Percentiles rank a stretch among this genome's conserved stretches.
Conservation (phyloP, 108 stramenopile genomes). For the Pseudonitzschia multiseries region DNA sequence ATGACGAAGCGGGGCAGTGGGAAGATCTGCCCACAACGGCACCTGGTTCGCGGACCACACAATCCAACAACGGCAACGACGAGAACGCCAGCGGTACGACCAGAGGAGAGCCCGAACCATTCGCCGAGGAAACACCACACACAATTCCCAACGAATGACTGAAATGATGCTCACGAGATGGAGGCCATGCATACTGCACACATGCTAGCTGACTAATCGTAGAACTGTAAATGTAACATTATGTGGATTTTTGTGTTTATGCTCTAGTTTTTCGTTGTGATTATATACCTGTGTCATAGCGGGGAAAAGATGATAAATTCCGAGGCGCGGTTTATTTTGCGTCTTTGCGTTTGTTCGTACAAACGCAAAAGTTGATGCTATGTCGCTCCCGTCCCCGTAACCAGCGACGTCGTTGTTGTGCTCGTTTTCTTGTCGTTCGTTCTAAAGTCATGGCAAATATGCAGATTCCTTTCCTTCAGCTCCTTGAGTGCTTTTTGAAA, state of each 20-base stretch:
- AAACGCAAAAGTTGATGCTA: constrained; percentile 3
- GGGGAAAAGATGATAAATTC: not conserved
- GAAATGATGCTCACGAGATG: no score
- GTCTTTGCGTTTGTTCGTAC: not conserved
- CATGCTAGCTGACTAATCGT: no score
- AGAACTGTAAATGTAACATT: no score
- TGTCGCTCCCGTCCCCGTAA: not conserved
- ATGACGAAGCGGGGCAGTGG: constrained; percentile 9
- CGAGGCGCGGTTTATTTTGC: not conserved
- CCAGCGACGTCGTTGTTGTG: not conserved
- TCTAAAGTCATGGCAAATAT: constrained; percentile 15
- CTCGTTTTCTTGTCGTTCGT: not conserved
- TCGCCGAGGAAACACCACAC: not conserved
- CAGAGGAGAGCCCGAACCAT: not conserved
- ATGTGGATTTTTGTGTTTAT: not conserved
- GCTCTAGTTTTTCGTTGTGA: not conserved
- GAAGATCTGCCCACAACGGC: constrained; percentile 21
- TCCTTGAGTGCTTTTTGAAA: constrained; percentile 59
- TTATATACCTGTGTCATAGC: not conserved
- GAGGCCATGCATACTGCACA: no score
- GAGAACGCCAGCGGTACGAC: not conserved
- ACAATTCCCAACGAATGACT: not conserved
- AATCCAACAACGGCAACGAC: not conserved
- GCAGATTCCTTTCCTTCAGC: constrained; percentile 65
- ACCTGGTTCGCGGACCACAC: not conserved